Conservation (phyloP, 768 basidiomycete species). For the Phylloporus rhodoxanthus region DNA sequence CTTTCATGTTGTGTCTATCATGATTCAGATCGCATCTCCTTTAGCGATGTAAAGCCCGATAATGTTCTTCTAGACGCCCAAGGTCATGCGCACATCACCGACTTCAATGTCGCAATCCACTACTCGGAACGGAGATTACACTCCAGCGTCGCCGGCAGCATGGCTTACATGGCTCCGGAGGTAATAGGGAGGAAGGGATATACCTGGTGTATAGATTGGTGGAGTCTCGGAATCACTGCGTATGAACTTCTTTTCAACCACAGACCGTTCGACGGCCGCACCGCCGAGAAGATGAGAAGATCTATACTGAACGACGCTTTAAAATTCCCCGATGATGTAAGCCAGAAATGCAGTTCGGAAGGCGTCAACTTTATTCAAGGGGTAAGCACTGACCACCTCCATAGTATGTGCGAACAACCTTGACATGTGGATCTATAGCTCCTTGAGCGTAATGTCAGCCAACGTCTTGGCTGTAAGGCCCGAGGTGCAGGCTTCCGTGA, state of each 20-base stretch:
- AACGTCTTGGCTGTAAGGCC: conserved; percentile 75
- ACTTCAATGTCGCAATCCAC: conserved; percentile 99
- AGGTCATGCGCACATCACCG: conserved; percentile 95
- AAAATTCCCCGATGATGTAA: conserved; percentile 66
- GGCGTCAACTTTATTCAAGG: conserved; percentile 61
- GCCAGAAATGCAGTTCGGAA: conserved; percentile 54
- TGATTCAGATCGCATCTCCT: conserved; percentile 9
- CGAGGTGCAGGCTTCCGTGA: conserved; percentile 69
- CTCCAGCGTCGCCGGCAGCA: conserved; percentile 92
- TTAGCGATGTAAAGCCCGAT: conserved; percentile 93
- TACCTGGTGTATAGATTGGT: conserved; percentile 91
- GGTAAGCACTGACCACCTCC: conserved; percentile 40
- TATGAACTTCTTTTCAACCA: conserved; percentile 82
- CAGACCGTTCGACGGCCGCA: conserved; percentile 89
- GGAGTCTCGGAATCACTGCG: conserved; percentile 87
- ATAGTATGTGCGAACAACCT: conserved; percentile 9
- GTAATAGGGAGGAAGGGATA: conserved; percentile 91
- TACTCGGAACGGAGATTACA: conserved; percentile 85
- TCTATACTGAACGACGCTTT: conserved; percentile 79
- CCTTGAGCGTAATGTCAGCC: conserved; percentile 73
- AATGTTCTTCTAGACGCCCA: conserved; percentile 91
- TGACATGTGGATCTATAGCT: conserved; percentile 43
- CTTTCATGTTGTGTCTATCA: background rate
- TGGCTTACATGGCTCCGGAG: conserved; percentile 99
- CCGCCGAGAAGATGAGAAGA: conserved; percentile 80